These are phyloP conservation scores for Ambrosiella cleistominuta DNA, from an alignment of 2,329 filamentous ascomycete genomes.

Conservation along the genomic window DNA sequence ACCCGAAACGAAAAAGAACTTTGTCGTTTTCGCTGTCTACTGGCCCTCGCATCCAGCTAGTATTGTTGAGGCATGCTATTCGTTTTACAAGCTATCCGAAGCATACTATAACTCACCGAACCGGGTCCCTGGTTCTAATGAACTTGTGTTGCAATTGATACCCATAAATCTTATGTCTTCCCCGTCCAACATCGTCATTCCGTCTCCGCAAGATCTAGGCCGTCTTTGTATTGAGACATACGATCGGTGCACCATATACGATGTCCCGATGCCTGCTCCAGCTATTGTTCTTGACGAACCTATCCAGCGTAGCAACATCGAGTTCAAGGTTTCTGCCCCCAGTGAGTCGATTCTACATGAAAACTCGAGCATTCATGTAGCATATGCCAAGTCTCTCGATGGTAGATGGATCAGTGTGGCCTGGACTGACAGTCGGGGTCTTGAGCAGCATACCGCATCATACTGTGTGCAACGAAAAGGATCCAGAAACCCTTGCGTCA, in stretches of 20 bases:
- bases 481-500: conserved; percentile 27
- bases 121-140: background rate
- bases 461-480: conserved; percentile 52
- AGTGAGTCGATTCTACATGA: conserved; percentile 60
- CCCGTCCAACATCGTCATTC: conserved; percentile 42
- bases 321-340: conserved; percentile 55
- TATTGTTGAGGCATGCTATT: conserved; percentile 52
- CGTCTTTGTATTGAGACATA: conserved; percentile 59
- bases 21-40: conserved; percentile 64
- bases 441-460: conserved; percentile 52
- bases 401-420: conserved; percentile 62
- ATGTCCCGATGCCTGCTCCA: conserved; percentile 40
- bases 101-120: conserved; percentile 19
- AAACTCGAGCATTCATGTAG: conserved; percentile 64
- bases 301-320: conserved; percentile 49
- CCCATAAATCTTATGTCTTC: conserved; percentile 51
- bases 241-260: conserved; percentile 46
- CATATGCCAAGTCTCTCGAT: conserved; percentile 59
- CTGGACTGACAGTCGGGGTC: conserved; percentile 65
- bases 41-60: conserved; percentile 43
- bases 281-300: conserved; percentile 55
- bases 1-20: conserved; percentile 33
- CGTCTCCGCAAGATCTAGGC: conserved; percentile 39
- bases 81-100: conserved; percentile 57
- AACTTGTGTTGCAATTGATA: conserved; percentile 45